These are phyloP conservation scores for Wickerhamomyces alni DNA, from an alignment of 805 yeast species.

Conservation along the genomic window DNA sequence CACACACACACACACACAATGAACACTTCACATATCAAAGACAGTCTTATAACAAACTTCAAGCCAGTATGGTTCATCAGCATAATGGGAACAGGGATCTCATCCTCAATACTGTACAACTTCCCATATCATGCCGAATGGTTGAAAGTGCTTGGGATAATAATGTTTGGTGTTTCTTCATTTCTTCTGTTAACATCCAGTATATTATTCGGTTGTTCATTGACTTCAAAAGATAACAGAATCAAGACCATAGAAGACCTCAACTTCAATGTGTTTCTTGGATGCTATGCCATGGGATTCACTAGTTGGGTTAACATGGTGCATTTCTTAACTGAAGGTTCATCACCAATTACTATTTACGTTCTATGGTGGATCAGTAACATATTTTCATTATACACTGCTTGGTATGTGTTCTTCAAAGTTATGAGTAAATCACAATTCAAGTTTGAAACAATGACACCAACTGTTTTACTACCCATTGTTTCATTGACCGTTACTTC, in stretches of 20 bases:
- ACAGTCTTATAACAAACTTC: constrained; percentile 16
- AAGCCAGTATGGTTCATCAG: constrained; percentile 61
- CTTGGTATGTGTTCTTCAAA: constrained; percentile 52
- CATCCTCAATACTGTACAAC: constrained; percentile 50
- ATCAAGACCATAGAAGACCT: constrained; percentile 33
- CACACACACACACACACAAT: not conserved
- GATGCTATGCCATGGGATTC: constrained; percentile 78
- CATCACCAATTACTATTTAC: constrained; percentile 39
- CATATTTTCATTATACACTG: constrained; percentile 45
- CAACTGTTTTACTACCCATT: constrained; percentile 65
- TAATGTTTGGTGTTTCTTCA: constrained; percentile 58
- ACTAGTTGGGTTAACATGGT: constrained; percentile 59
- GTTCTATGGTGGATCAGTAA: constrained; percentile 73
- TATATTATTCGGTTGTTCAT: constrained; percentile 34
- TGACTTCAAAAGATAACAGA: constrained; percentile 24
- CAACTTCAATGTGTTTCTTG: constrained; percentile 55
- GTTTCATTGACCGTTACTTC: constrained; percentile 75
- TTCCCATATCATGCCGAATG: constrained; percentile 64
- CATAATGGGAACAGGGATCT: constrained; percentile 84
- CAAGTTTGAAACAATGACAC: constrained; percentile 38
- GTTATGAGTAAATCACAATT: constrained; percentile 28
- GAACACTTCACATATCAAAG: not conserved
- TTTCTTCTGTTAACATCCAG: constrained; percentile 39
- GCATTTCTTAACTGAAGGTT: constrained; percentile 34
- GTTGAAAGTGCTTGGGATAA: constrained; percentile 50